Evolutionary conservation across 768 basidiomycete genomes (phyloP).

Genomic region (Xerocomellus chrysenteron): DNA sequence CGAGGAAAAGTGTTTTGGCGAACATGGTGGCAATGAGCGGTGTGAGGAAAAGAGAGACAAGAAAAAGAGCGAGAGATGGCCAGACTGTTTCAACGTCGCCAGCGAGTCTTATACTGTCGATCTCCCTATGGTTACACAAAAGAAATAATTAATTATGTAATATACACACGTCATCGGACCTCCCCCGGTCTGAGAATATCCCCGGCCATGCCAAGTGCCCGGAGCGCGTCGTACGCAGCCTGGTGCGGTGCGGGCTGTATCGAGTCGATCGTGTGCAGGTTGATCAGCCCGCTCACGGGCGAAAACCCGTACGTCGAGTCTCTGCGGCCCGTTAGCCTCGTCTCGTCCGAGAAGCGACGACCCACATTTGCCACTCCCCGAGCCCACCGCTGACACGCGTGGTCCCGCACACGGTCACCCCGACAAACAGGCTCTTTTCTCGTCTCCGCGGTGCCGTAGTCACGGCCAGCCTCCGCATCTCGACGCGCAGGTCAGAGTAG

Average conservation of each 20-base stretch:
- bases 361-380: constrained; percentile 77
- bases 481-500: constrained; percentile 63
- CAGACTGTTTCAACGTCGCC: background rate
- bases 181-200: constrained; percentile 16
- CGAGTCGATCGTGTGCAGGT: constrained; percentile 66
- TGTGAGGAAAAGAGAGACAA: constrained; percentile 18
- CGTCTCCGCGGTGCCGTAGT: constrained; percentile 29
- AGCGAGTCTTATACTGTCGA: background rate
- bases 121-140: constrained; percentile 6
- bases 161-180: background rate
- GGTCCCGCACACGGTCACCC: constrained; percentile 54
- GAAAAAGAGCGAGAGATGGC: background rate
- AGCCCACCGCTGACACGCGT: constrained; percentile 61
- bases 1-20: constrained; percentile 40
- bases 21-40: constrained; percentile 35
- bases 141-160: constrained; percentile 13
- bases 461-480: constrained; percentile 48
- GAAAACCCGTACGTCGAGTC: constrained; percentile 76
- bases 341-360: background rate
- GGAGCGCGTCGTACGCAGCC: constrained; percentile 64
- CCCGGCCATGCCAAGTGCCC: constrained; percentile 28
- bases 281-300: constrained; percentile 60
- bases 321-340: constrained; percentile 34
- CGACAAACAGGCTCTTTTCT: constrained; percentile 59
- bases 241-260: constrained; percentile 77